Evolutionary conservation across 2,329 filamentous ascomycete genomes (phyloP), one percentile per base, ranked within the genome.

Genomic region (Geosmithia morbida): DNA sequence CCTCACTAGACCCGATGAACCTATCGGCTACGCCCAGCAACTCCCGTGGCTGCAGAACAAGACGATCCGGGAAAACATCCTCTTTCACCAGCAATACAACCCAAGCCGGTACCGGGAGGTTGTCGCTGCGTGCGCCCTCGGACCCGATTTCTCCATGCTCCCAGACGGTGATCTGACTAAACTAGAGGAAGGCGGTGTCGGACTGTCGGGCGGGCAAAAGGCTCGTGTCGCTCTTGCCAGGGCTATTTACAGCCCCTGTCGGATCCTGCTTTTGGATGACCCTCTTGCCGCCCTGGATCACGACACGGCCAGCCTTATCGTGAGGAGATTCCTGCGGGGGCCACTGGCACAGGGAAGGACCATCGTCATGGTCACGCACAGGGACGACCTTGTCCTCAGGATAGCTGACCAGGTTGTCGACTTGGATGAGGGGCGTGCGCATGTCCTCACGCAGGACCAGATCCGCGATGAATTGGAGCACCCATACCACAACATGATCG

Each of bases 341-440:
- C 68, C 81, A 0, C 74, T 83, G 0, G 66, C 74, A 10, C 74
- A 78, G 48, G 73, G 69, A 7, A 74, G 85, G 6, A 85, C 83
- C 0, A 81, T 86, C 0, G 75, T 92, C n/a, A 77, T 88, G 41
- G 85, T 90, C 44, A 88, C 87, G 0, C 84, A 88, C 58, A 73
- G 81, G 39, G 81, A 89, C n/a, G 82, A 89, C 51, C 66, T 95
- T 10, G 85, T 87, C 50, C 74, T 78, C 18, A 70, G 75, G n/a
- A 68, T 88, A 42, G 85, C 87, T 2, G 69, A 81, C 45, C 84
- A 92, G 56, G 73, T 87, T 16, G 65, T 95, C 10, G 78, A 88
- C 48, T 71, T 95, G 10, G 61, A 70, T 1, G 68, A 81, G 37
- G 83, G 84, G 1, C 65, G 61, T 45, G 80, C 77, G 3, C 67